Percentiles rank a stretch among this genome's conserved stretches.
These are phyloP conservation scores for Domatiomyces globalis DNA, from an alignment of 2,329 filamentous ascomycete species.

Conservation along the genomic window DNA sequence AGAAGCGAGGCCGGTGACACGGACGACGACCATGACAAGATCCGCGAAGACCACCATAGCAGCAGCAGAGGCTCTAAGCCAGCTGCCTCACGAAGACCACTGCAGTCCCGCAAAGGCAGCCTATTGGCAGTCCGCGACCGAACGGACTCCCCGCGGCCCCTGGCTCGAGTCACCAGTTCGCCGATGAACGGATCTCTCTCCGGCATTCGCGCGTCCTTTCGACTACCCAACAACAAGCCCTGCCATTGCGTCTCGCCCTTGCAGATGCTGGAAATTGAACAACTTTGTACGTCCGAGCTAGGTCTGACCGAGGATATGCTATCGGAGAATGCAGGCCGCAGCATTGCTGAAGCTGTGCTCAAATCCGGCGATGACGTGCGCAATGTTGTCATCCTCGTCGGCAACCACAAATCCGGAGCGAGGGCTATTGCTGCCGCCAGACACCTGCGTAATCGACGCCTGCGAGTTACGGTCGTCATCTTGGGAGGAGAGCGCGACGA, in stretches of 20 bases:
- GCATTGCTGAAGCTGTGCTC: conserved; percentile 72
- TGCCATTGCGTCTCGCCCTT: conserved; percentile 51
- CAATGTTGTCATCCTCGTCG: conserved; percentile 61
- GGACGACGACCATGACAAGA: conserved; percentile 24
- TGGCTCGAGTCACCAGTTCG: conserved; percentile 23
- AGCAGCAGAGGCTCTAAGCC: conserved; percentile 34
- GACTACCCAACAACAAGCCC: conserved; percentile 39
- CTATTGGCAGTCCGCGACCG: conserved; percentile 23
- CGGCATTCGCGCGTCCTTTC: conserved; percentile 27
- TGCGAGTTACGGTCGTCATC: conserved; percentile 69
- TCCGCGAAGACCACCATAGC: conserved; percentile 27
- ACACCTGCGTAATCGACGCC: conserved; percentile 70
- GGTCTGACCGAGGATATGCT: conserved; percentile 81
- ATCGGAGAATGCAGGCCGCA: conserved; percentile 77
- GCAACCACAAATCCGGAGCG: conserved; percentile 84
- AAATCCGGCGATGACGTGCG: conserved; percentile 38
- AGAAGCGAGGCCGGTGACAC: conserved; percentile 61
- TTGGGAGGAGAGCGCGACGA: conserved; percentile 72
- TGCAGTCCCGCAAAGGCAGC: conserved; percentile 31
- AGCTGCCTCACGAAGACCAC: conserved; percentile 26
- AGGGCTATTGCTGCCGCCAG: conserved; percentile 73
- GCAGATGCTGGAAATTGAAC: conserved; percentile 85
- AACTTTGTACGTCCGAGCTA: conserved; percentile 74
- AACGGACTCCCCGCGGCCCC: conserved; percentile 15
- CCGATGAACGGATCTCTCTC: conserved; percentile 25